Conservation (phyloP, 495 filamentous ascomycete species). For the Oidiodendron maius region DNA sequence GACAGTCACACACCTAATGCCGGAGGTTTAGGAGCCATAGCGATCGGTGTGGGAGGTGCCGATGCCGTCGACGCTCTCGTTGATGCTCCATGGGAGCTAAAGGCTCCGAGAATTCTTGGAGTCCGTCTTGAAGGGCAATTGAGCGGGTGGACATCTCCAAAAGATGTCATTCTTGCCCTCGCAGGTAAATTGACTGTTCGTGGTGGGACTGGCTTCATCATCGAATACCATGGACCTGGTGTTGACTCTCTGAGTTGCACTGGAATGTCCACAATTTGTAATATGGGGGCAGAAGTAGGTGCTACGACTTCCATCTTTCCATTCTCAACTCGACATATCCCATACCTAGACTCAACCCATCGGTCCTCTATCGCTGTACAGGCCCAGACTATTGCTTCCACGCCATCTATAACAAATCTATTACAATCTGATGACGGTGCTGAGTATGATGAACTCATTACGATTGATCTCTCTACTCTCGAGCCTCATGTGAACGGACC, state of each 20-base stretch:
- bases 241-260: slow-evolving; percentile 86
- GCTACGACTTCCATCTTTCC: slow-evolving; percentile 90
- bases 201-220: slow-evolving; percentile 88
- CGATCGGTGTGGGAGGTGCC: slow-evolving; percentile 95
- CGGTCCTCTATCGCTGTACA: slow-evolving; percentile 64
- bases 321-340: slow-evolving; percentile 61
- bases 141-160: slow-evolving; percentile 86
- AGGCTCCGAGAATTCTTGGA: slow-evolving; percentile 84
- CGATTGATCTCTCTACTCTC: slow-evolving; percentile 83
- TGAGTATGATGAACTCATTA: slow-evolving; percentile 83
- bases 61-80: slow-evolving; percentile 97
- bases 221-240: slow-evolving; percentile 89
- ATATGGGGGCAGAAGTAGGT: slow-evolving; percentile 85
- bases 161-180: slow-evolving; percentile 88
- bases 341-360: slow-evolving; percentile 80
- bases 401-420: slow-evolving; percentile 44
- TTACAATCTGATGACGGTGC: slow-evolving; percentile 73
- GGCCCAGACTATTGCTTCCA: slow-evolving; percentile 45
- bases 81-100: slow-evolving; percentile 94
- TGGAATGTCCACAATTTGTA: slow-evolving; percentile 87
- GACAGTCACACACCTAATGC: slow-evolving; percentile 98
- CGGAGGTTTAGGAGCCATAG: slow-evolving; percentile 87
- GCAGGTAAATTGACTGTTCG: slow-evolving; percentile 89
- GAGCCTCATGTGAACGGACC: slow-evolving; percentile 98
- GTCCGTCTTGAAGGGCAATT: slow-evolving; percentile 80